These are phyloP conservation scores for Penicillium verrucosum DNA, from an alignment of 2,329 filamentous ascomycete species.

Conservation along the genomic window DNA sequence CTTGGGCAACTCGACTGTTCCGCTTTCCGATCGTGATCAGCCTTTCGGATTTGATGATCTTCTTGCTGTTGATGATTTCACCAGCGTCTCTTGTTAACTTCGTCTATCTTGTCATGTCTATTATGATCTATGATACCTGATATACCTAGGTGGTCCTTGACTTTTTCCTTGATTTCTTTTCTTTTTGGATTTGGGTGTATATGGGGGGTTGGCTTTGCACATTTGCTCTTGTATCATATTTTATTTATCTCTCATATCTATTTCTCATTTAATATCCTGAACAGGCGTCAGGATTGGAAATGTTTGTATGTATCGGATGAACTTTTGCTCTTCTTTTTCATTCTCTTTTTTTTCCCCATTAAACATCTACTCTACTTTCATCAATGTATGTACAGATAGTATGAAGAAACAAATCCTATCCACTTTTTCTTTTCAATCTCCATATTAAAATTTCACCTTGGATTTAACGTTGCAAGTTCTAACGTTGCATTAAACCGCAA, in stretches of 20 bases:
- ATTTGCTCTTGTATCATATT: conserved; percentile 7
- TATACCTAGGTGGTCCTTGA: conserved; percentile 7
- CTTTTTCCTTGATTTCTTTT: conserved; percentile 6
- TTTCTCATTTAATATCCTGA: background rate
- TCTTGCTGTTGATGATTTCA: conserved; percentile 33
- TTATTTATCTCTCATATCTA: background rate
- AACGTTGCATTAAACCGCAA: conserved; percentile 1
- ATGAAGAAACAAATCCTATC: background rate
- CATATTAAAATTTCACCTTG: background rate
- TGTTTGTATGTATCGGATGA: background rate
- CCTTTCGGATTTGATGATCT: conserved; percentile 33
- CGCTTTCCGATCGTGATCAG: conserved; percentile 21
- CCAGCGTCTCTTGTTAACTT: conserved; percentile 25
- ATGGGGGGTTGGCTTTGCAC: conserved; percentile 1
- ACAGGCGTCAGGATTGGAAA: background rate
- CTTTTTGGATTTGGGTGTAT: background rate
- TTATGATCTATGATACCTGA: conserved; percentile 11
- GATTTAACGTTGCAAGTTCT: background rate
- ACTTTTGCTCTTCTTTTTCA: conserved; percentile 3
- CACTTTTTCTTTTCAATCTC: background rate
- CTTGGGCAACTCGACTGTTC: conserved; percentile 24
- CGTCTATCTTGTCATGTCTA: conserved; percentile 14
- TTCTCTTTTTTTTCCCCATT: background rate
- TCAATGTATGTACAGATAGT: background rate
- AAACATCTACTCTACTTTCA: conserved; percentile 12